phyloP scores from a whole-genome alignment of 441 rosid species.

The Omphalea diandra region DNA sequence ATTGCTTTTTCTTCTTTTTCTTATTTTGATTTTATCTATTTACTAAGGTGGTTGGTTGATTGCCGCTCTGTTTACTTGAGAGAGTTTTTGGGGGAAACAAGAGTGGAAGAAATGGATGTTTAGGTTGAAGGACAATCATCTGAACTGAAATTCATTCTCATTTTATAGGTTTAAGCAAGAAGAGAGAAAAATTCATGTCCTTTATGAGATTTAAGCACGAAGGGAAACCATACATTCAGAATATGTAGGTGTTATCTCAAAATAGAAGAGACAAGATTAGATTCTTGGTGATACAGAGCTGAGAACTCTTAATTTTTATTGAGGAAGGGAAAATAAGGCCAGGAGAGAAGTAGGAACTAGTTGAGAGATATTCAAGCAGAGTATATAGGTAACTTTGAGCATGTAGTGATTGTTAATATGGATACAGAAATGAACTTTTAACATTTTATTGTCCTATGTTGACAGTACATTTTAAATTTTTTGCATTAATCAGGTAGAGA shows the following conservation, averaged over 20 bases:
- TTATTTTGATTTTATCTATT: not conserved
- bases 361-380: not conserved
- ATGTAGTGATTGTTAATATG: not conserved
- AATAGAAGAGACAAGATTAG: not conserved
- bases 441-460: not conserved
- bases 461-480: not conserved
- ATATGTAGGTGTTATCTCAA: not conserved
- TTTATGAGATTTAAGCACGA: no score
- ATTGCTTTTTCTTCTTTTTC: not conserved
- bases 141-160: no score
- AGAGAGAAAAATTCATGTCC: no score
- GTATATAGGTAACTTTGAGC: not conserved
- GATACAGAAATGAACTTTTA: not conserved
- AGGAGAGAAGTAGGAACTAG: not conserved
- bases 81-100: not conserved
- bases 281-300: not conserved
- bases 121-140: no score
- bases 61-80: not conserved
- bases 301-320: not conserved
- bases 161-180: no score
- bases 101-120: no score
- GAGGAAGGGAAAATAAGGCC: not conserved
- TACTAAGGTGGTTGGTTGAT: not conserved
- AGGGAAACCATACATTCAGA: no score
- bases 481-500: not conserved